phyloP scores from a whole-genome alignment of 495 filamentous ascomycete genomes.

The Penicillium parvum region DNA sequence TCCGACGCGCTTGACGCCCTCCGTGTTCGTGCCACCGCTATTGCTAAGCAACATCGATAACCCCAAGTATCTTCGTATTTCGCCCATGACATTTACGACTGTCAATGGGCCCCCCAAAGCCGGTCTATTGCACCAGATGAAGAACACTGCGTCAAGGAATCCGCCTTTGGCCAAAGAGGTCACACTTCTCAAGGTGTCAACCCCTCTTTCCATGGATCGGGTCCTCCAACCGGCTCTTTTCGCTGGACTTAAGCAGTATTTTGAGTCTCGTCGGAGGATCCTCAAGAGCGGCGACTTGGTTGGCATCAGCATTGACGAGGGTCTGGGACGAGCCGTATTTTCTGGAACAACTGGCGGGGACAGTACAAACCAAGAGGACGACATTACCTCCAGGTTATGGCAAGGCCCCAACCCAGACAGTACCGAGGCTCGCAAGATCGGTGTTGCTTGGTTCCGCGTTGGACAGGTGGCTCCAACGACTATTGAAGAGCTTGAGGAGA shows the following conservation, averaged over 20 bases:
- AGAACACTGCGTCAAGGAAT: conserved; percentile 49
- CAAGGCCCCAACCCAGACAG: conserved; percentile 24
- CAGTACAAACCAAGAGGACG: conserved; percentile 57
- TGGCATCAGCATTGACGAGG: conserved; percentile 78
- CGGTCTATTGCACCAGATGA: conserved; percentile 38
- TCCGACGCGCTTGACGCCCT: conserved; percentile 42
- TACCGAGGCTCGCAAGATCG: conserved; percentile 38
- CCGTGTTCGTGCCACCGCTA: conserved; percentile 78
- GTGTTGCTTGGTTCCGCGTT: conserved; percentile 86
- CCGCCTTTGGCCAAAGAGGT: conserved; percentile 89
- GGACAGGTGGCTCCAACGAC: conserved; percentile 60
- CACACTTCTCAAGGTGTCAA: conserved; percentile 83
- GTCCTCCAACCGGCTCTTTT: conserved; percentile 79
- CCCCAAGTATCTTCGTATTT: conserved; percentile 68
- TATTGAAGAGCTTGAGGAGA: conserved; percentile 54
- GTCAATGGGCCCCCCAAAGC: conserved; percentile 30
- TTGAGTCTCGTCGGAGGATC: conserved; percentile 71
- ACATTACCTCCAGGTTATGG: conserved; percentile 50
- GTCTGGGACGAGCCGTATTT: conserved; percentile 70
- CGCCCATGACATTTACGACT: conserved; percentile 52
- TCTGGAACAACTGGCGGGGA: conserved; percentile 52
- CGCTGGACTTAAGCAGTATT: conserved; percentile 77
- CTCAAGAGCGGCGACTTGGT: conserved; percentile 83
- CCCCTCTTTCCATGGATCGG: conserved; percentile 79
- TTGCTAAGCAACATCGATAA: conserved; percentile 78